Base-by-base conservation (phyloP, 371 early-diverging fungal species). In the Mucor indicus region DNA sequence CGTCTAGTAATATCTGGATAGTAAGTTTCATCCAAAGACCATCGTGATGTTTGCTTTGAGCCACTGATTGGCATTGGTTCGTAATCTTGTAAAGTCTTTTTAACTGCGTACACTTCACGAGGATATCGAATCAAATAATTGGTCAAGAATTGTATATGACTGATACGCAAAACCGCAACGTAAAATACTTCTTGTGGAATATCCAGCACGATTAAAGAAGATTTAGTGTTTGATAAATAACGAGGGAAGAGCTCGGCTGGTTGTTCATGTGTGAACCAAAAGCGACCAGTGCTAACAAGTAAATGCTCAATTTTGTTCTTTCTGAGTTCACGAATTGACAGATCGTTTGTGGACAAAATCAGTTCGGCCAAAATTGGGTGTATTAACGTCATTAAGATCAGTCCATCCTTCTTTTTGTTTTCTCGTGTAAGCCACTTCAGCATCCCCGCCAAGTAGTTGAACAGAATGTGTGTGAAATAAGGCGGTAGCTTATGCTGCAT, bases 361-460 rank as follows among this genome's bases (percentile, higher is more conserved):
- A 85, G 47, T 37, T 83, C 79, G 1, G 77, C 75, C 38, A 84
- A 43, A 15, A 84, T 52, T 0, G 84, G 81, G 23, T 81, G 73
- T 1, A 77, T 62, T 33, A 72, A 43, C 1, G 64, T 62, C 70
- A 77, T 74, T 1, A 75, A 27, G 0, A 60, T 44, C 0, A 84
- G 54, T 3, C 76, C 77, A 27, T 76, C 73, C 12, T 50, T 50
- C 2, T 46, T 74, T 13, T 35, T 45, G 16, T 53, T 53, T 39
- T 81, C 81, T 12, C 79, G 64, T 0, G 73, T 62, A 27, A 72
- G 61, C 80, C 83, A 84, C 47, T 81, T 84, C 6, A 83, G 57
- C 53, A 79, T 73, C 7, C 86, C 86, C 1, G 81, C 71, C n/a
- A 85, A 59, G 46, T 83, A 80, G 33, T 85, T 85, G 60, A 83